Conservation (phyloP, 2,329 filamentous ascomycete genomes). For the Fonsecaea pugnacius region DNA sequence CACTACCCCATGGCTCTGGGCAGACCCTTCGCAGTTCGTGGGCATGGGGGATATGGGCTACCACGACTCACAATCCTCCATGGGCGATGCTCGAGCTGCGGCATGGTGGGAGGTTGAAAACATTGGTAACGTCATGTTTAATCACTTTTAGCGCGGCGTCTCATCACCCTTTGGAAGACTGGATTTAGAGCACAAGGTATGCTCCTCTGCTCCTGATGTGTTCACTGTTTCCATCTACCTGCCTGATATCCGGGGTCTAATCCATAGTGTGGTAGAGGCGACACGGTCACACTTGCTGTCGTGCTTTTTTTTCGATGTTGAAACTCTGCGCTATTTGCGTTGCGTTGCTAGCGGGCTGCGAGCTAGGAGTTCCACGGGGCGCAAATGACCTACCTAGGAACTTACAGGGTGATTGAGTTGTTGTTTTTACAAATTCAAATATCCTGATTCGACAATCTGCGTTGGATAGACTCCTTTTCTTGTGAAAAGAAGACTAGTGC, state of each 20-base stretch:
- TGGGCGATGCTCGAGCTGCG: background rate
- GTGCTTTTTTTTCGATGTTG: background rate
- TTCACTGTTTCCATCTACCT: background rate
- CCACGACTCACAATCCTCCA: background rate
- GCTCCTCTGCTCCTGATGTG: background rate
- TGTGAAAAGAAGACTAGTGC: background rate
- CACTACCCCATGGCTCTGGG: slow-evolving; percentile 12
- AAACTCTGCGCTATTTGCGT: background rate
- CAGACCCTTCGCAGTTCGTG: slow-evolving; percentile 15
- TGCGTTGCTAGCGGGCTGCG: background rate
- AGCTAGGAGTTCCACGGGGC: background rate
- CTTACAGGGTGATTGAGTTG: background rate
- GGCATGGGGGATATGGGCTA: slow-evolving; percentile 13
- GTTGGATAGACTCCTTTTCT: background rate
- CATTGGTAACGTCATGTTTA: slow-evolving; percentile 10
- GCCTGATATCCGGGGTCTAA: background rate
- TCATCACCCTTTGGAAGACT: background rate
- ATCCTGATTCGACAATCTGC: background rate
- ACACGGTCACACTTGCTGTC: background rate
- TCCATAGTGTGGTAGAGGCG: background rate
- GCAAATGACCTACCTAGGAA: background rate
- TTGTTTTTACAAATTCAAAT: background rate
- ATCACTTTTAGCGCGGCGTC: slow-evolving; percentile 12
- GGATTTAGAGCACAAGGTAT: background rate
- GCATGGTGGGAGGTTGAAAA: slow-evolving; percentile 15